Percentiles rank a stretch among this genome's conserved stretches.
These are phyloP conservation scores for Aspergillus quadricinctus DNA, from an alignment of 2,329 filamentous ascomycete genomes.

Conservation along the genomic window DNA sequence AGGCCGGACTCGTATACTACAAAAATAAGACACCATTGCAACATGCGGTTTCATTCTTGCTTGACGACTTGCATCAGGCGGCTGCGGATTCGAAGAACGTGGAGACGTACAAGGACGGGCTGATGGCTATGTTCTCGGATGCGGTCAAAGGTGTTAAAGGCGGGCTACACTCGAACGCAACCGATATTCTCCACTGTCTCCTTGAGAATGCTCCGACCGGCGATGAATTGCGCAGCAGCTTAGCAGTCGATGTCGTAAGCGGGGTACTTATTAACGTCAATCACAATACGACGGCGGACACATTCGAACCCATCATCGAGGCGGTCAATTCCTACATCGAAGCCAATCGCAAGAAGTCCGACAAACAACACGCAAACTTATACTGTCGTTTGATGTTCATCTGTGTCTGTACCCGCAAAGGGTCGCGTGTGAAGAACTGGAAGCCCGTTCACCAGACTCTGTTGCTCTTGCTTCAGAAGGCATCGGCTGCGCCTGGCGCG, in stretches of 20 bases:
- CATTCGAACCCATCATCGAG: slow-evolving; percentile 65
- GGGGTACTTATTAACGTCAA: slow-evolving; percentile 77
- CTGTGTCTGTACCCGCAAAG: slow-evolving; percentile 73
- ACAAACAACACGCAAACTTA: slow-evolving; percentile 39
- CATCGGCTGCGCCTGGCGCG: slow-evolving; percentile 19
- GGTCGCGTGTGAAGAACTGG: slow-evolving; percentile 71
- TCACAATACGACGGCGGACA: slow-evolving; percentile 72
- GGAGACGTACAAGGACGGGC: slow-evolving; percentile 70
- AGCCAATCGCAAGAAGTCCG: slow-evolving; percentile 28
- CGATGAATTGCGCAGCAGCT: slow-evolving; percentile 24
- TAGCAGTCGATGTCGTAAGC: slow-evolving; percentile 59
- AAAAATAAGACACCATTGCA: slow-evolving; percentile 66
- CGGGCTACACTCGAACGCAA: slow-evolving; percentile 55
- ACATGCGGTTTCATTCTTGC: slow-evolving; percentile 66
- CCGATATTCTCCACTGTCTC: slow-evolving; percentile 50
- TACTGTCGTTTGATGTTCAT: slow-evolving; percentile 50
- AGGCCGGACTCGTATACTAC: slow-evolving; percentile 73
- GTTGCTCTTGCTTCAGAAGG: slow-evolving; percentile 48
- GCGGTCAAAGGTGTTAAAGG: slow-evolving; percentile 62
- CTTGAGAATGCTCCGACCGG: slow-evolving; percentile 33
- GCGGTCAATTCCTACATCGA: slow-evolving; percentile 53
- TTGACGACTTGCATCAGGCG: slow-evolving; percentile 57
- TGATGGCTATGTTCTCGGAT: slow-evolving; percentile 91
- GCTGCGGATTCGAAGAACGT: slow-evolving; percentile 31
- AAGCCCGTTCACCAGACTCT: slow-evolving; percentile 55